Conservation (phyloP, 352 stramenopile genomes). For the Globisporangium perplexum region DNA sequence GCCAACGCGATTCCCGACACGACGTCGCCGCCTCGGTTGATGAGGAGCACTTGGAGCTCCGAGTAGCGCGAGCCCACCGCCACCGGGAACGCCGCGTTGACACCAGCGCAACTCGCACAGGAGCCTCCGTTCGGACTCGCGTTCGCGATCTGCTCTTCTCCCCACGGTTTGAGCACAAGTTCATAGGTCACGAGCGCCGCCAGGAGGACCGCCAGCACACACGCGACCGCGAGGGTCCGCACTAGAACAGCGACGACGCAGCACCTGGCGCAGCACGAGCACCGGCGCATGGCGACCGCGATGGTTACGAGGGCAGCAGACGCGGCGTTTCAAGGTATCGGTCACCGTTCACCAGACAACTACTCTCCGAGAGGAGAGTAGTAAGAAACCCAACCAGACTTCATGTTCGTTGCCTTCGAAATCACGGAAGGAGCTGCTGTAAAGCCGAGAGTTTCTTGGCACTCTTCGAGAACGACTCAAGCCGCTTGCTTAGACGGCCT, state of each 20-base stretch:
- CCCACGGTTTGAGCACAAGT: constrained; percentile 43
- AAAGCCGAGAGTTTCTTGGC: too few relatives aligned
- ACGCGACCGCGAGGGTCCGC: constrained; percentile 19
- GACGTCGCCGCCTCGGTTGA: constrained; percentile 34
- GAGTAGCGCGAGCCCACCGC: constrained; percentile 26
- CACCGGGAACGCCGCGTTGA: constrained; percentile 42
- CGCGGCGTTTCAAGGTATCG: too few relatives aligned
- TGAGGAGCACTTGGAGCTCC: constrained; percentile 28
- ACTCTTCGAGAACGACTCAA: too few relatives aligned
- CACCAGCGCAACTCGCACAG: constrained; percentile 33
- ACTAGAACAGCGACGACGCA: constrained; percentile 20
- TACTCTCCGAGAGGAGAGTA: too few relatives aligned
- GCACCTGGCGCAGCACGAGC: constrained; percentile 8
- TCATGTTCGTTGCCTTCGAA: too few relatives aligned
- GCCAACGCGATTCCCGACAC: constrained; percentile 19
- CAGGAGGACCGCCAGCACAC: constrained; percentile 29
- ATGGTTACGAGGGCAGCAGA: not conserved
- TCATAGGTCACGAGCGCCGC: constrained; percentile 34
- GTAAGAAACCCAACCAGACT: too few relatives aligned
- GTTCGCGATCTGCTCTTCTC: constrained; percentile 20
- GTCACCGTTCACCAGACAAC: too few relatives aligned
- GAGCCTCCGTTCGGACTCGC: constrained; percentile 6
- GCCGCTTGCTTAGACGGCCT: too few relatives aligned
- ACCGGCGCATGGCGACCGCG: not conserved
- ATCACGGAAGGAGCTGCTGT: too few relatives aligned